A percentile compares a stretch with the other conserved stretches of the same genome.
Evolutionary conservation across 192 early-diverging fungal species (phyloP).

Genomic region (Physocladia obscura): DNA sequence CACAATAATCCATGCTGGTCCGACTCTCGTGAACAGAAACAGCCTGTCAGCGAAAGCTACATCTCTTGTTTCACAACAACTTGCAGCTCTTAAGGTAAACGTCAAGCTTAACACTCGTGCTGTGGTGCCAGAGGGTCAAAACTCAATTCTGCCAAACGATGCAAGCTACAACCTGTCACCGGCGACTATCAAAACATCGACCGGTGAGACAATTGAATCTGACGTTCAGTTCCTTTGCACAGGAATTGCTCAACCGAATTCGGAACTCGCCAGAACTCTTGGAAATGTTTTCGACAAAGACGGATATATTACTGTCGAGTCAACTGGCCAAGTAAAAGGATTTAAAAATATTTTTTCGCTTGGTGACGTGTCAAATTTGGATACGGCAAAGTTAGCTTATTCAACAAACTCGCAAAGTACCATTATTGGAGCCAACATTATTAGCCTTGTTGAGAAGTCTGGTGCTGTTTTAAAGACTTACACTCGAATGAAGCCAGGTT

Average conservation of each 20-base stretch:
- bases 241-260: constrained; percentile 71
- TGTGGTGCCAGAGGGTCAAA: constrained; percentile 28
- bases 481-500: not conserved
- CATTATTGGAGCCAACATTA: constrained; percentile 31
- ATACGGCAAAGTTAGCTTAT: constrained; percentile 40
- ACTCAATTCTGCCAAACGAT: constrained; percentile 31
- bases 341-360: constrained; percentile 71
- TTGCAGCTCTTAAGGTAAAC: constrained; percentile 40
- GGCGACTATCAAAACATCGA: constrained; percentile 43
- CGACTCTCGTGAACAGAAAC: constrained; percentile 29
- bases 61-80: not conserved
- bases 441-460: constrained; percentile 16
- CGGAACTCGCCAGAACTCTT: constrained; percentile 51
- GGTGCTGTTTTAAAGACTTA: constrained; percentile 10
- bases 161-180: constrained; percentile 1
- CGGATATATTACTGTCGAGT: constrained; percentile 61
- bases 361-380: constrained; percentile 67
- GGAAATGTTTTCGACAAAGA: constrained; percentile 55
- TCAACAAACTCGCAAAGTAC: constrained; percentile 12
- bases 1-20: constrained; percentile 62
- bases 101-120: constrained; percentile 54
- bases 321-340: constrained; percentile 69
- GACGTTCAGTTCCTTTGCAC: constrained; percentile 71
- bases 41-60: not conserved
- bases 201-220: constrained; percentile 45